Conservation (phyloP, 2,329 filamentous ascomycete genomes). For the Chaetomiaceae sp. region DNA sequence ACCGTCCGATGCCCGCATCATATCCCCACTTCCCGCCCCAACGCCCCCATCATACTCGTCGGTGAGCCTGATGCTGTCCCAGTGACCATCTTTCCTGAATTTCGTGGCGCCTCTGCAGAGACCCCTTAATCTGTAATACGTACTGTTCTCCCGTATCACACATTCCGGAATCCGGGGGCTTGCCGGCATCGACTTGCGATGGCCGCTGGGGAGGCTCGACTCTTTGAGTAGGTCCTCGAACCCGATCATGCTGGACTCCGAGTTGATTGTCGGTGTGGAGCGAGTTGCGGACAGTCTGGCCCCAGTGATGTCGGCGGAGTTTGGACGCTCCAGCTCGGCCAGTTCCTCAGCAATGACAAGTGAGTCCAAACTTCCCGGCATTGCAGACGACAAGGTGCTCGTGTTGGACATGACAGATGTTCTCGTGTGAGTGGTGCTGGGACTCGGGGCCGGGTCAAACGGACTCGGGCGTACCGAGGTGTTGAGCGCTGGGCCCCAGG, state of each 20-base stretch:
- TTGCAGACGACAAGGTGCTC: conserved; percentile 8
- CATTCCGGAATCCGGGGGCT: conserved; percentile 26
- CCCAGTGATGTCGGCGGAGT: not conserved
- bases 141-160: conserved; percentile 34
- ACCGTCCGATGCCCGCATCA: conserved; percentile 18
- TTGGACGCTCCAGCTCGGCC: not conserved
- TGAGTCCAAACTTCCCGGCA: conserved; percentile 7
- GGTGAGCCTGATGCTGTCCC: conserved; percentile 33
- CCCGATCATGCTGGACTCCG: not conserved
- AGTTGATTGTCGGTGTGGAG: not conserved
- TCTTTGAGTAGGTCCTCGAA: conserved; percentile 4
- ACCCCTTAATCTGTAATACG: conserved; percentile 33
- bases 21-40: conserved; percentile 10
- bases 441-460: not conserved
- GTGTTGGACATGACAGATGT: conserved; percentile 10
- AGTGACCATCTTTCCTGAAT: conserved; percentile 34
- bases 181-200: conserved; percentile 13
- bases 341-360: conserved; percentile 4
- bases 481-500: not conserved
- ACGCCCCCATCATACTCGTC: conserved; percentile 23
- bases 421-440: conserved; percentile 8
- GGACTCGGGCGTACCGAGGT: not conserved
- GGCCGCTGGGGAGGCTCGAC: not conserved
- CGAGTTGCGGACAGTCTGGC: not conserved
- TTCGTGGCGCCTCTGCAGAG: conserved; percentile 38